Percentiles rank a stretch among this genome's conserved stretches.
Conservation (phyloP, 805 yeast genomes). For the Maudiozyma bulderi region DNA sequence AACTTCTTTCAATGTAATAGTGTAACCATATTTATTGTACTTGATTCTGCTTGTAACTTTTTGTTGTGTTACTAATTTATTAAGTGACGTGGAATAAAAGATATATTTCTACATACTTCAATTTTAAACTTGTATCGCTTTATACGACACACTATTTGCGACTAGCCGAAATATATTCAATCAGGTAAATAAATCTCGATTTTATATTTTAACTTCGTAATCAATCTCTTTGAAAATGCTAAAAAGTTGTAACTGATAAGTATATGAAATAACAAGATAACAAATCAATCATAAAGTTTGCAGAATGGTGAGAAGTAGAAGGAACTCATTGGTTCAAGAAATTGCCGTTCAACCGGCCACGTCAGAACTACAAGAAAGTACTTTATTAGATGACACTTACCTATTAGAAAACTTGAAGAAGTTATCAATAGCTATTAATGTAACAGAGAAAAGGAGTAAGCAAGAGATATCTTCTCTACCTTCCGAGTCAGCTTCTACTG, state of each 20-base stretch:
- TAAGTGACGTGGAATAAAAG: too few species aligned
- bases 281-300: background rate
- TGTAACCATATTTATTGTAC: too few species aligned
- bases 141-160: too few species aligned
- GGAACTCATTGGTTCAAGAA: constrained; percentile 52
- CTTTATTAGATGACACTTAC: constrained; percentile 22
- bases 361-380: constrained; percentile 10
- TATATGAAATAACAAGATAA: background rate
- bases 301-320: constrained; percentile 35
- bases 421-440: constrained; percentile 8
- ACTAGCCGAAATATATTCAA: too few species aligned
- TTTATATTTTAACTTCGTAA: too few species aligned
- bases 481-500: background rate
- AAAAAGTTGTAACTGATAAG: background rate
- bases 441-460: background rate
- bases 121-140: too few species aligned
- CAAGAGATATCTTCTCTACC: background rate
- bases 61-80: too few species aligned
- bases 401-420: constrained; percentile 16
- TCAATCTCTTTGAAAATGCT: too few species aligned
- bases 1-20: too few species aligned
- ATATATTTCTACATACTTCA: too few species aligned
- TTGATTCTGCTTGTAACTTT: too few species aligned
- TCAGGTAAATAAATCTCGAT: too few species aligned
- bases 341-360: constrained; percentile 41